These are phyloP conservation scores for Neurospora tetrasperma DNA, from an alignment of 495 filamentous ascomycete species.

Conservation along the genomic window DNA sequence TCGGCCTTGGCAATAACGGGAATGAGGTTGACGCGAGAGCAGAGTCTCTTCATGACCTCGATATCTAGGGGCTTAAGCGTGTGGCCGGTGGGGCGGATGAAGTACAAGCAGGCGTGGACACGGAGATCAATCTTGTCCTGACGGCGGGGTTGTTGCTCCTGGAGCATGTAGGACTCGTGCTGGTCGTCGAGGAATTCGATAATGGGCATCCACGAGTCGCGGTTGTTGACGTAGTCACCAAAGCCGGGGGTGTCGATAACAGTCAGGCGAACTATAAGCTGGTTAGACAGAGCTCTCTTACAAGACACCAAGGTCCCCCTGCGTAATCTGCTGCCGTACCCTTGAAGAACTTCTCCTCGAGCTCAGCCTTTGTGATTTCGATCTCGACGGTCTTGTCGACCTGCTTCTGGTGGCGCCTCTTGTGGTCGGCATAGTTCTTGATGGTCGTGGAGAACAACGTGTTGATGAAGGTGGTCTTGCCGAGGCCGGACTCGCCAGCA, in stretches of 20 bases:
- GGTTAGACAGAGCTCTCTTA: conserved; percentile 10
- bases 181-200: conserved; percentile 99
- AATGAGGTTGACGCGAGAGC: conserved; percentile 94
- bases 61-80: conserved; percentile 98
- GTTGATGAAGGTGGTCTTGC: conserved; percentile 99
- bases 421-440: conserved; percentile 99
- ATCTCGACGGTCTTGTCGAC: conserved; percentile 99
- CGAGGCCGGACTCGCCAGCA: conserved; percentile 95
- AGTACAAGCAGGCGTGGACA: conserved; percentile 97
- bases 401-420: conserved; percentile 96
- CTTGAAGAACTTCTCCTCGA: conserved; percentile 99
- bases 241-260: conserved; percentile 99
- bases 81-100: conserved; percentile 96
- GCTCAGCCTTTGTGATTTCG: conserved; percentile 97
- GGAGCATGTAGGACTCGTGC: conserved; percentile 99
- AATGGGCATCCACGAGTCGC: conserved; percentile 98
- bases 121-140: conserved; percentile 98
- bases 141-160: conserved; percentile 97
- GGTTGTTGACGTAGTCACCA: conserved; percentile 99
- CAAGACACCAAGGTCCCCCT: not conserved
- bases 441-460: conserved; percentile 99
- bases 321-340: conserved; percentile 42
- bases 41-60: conserved; percentile 98
- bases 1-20: conserved; percentile 98
- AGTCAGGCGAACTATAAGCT: conserved; percentile 73